Evolutionary conservation across 306 rosid genomes (phyloP).

Genomic region (Cicer cuneatum): DNA sequence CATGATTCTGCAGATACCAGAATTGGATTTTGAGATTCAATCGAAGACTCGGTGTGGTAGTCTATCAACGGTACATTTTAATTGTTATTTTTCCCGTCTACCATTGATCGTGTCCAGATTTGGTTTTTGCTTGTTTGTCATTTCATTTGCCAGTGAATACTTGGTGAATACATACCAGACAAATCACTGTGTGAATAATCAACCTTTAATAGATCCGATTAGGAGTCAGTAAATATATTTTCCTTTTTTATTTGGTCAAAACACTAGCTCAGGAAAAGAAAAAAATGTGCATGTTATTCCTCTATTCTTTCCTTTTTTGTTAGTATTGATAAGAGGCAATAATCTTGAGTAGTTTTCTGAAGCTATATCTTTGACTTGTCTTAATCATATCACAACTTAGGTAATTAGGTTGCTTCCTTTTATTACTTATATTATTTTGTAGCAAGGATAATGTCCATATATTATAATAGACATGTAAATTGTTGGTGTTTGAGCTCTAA

Average conservation of each 20-base stretch:
- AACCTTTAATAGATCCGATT: background rate
- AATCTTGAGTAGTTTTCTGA: constrained; percentile 32
- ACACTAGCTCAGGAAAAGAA: background rate
- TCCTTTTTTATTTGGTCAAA: background rate
- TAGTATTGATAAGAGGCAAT: background rate
- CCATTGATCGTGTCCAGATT: background rate
- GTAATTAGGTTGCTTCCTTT: background rate
- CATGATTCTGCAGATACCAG: constrained; percentile 72
- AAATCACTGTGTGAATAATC: background rate
- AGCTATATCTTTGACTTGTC: constrained; percentile 8
- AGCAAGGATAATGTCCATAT: constrained; percentile 26
- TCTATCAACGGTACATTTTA: constrained; percentile 69
- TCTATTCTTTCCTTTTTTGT: background rate
- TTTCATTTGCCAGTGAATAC: constrained; percentile 21
- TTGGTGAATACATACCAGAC: too few species aligned
- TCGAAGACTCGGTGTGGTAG: constrained; percentile 87
- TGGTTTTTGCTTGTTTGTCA: background rate
- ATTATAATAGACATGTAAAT: constrained; percentile 1
- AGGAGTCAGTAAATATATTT: background rate
- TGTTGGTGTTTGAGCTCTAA: background rate
- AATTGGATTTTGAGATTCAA: constrained; percentile 90
- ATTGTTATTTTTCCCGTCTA: constrained; percentile 1
- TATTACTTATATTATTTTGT: constrained; percentile 1
- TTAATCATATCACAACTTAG: constrained; percentile 14
- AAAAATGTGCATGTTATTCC: background rate